Conservation (phyloP, 2,329 filamentous ascomycete genomes). For the Cordyceps fumosorosea region DNA sequence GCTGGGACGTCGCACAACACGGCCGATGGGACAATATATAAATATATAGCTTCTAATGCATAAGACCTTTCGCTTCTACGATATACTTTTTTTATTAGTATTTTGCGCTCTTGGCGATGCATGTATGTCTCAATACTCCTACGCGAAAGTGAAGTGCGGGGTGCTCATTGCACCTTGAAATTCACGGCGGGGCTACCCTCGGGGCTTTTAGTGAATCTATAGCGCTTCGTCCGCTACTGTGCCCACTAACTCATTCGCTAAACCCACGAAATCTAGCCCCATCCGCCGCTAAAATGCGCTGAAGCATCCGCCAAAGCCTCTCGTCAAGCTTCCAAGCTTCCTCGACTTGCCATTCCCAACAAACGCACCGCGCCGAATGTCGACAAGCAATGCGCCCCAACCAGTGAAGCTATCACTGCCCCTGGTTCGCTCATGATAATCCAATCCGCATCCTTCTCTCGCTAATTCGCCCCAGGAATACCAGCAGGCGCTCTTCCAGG, state of each 20-base stretch:
- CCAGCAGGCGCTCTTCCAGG: slow-evolving; percentile 91
- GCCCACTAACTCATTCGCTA: background rate
- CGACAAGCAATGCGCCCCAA: slow-evolving; percentile 48
- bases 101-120: background rate
- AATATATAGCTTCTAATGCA: background rate
- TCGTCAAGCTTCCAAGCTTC: background rate
- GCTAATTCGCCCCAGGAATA: slow-evolving; percentile 56
- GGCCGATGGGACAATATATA: background rate
- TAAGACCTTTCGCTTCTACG: background rate
- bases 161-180: background rate
- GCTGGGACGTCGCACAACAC: background rate
- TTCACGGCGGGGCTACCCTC: background rate
- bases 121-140: background rate
- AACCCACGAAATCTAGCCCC: no score
- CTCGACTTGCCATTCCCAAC: background rate
- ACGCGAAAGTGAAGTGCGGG: background rate
- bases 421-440: slow-evolving; percentile 23
- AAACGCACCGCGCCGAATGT: slow-evolving; percentile 37
- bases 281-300: background rate
- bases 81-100: background rate
- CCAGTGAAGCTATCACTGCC: slow-evolving; percentile 79
- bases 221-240: background rate
- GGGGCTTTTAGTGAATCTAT: background rate
- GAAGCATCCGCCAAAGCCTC: background rate
- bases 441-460: background rate